Base-by-base conservation (phyloP, 352 stramenopile genomes). In the Globisporangium iwayamae region DNA sequence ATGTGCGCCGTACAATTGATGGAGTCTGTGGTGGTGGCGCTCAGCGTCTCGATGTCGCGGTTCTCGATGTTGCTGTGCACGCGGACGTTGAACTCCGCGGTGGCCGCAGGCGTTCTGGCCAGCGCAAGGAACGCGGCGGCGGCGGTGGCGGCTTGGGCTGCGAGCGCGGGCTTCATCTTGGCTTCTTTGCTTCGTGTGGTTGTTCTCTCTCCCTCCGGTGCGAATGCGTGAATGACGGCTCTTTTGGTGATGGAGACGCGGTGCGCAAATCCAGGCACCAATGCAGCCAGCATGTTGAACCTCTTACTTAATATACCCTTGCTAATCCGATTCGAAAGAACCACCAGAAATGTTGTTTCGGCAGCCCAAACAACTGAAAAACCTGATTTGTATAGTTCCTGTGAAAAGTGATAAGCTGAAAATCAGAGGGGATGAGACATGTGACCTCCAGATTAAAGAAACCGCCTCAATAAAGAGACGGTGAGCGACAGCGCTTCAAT, bases 121-220 rank as follows among this genome's bases (percentile, higher is more conserved):
- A 46, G 14, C 52, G 30, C n/a, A 4, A 41, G 32, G 52, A 58
- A n/a, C 4, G 52, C 52, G 9, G 38, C 32, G 32, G 32, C 52
- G 1, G 38, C 32, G 32, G 32, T 32, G 1, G 38, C 32, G n/a
- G 52, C 52, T 13, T 30, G 46, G 18, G 14, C 20, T 30, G 28
- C 51, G 51, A 56, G 51, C n/a, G 32, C 30, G 52, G n/a, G 32
- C 52, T 58, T 58, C 52, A 58, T 58, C 14, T 28, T 28, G 25
- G 32, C 10, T 25, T 41, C 10, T 9, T 38, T 13, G 50, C 10
- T 9, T 38, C n/a, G 50, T 39, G 25, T 28, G 22, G 5, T 18
- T 57, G 16, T 45, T 52, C 46, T 57, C 16, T 43, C 32, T 4
- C 10, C 9, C 32, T 5, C 10, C 9, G 1, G 52, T 5, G 52